phyloP scores from a whole-genome alignment of 768 basidiomycete genomes.

The Pisolithus sp. region DNA sequence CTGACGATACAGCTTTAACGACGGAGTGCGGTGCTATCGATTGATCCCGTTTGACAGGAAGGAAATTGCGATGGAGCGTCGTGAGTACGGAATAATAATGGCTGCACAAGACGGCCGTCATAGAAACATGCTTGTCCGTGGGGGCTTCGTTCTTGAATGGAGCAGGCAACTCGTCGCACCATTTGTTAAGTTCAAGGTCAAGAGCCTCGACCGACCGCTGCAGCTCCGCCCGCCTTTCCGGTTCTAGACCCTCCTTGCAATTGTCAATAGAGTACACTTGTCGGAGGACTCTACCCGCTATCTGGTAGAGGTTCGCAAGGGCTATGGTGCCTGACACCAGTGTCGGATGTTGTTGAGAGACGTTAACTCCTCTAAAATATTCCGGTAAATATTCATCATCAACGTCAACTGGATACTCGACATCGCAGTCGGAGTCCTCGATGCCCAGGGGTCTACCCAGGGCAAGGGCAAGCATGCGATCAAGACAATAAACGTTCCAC shows the following conservation, averaged over 20 bases:
- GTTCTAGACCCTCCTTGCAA: conserved; percentile 66
- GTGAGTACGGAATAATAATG: conserved; percentile 87
- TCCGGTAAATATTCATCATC: conserved; percentile 75
- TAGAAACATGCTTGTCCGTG: conserved; percentile 75
- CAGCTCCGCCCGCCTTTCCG: conserved; percentile 69
- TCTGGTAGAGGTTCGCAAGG: conserved; percentile 73
- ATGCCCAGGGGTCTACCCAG: conserved; percentile 84
- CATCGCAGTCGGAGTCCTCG: conserved; percentile 87
- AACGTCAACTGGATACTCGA: conserved; percentile 74
- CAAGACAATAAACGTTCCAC: conserved; percentile 90
- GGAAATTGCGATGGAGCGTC: conserved; percentile 81
- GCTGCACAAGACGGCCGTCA: conserved; percentile 81
- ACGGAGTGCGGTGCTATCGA: conserved; percentile 65
- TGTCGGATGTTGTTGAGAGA: conserved; percentile 50
- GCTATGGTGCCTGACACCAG: conserved; percentile 81
- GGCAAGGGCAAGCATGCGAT: conserved; percentile 87
- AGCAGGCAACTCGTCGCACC: conserved; percentile 74
- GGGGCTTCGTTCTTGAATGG: conserved; percentile 69
- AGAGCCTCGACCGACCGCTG: conserved; percentile 72
- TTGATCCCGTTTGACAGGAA: conserved; percentile 73
- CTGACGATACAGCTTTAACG: conserved; percentile 74
- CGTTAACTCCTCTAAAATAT: conserved; percentile 60
- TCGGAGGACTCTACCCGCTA: conserved; percentile 74
- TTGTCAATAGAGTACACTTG: conserved; percentile 79
- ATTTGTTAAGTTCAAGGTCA: conserved; percentile 70